These are phyloP conservation scores for Phalaenopsis aphrodite DNA, from an alignment of 106 monocot genomes.

Conservation along the genomic window DNA sequence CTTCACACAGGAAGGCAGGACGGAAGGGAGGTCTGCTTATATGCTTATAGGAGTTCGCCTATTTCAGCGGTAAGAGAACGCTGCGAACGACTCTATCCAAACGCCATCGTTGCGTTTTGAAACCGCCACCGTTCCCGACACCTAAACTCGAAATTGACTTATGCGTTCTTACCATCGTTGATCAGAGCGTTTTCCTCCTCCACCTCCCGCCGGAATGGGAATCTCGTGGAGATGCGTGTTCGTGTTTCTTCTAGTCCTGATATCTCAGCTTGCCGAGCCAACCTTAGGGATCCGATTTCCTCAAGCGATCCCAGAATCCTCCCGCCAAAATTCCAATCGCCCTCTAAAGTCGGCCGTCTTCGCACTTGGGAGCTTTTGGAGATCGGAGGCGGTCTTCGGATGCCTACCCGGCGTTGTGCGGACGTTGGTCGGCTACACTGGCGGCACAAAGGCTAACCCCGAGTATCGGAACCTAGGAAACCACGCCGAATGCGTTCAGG, in stretches of 20 bases:
- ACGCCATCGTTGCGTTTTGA: no score
- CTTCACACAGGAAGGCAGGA: no score
- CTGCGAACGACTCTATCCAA: no score
- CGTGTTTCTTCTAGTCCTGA: neutral
- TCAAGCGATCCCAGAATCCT: neutral
- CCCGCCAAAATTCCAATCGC: slow-evolving; percentile 6
- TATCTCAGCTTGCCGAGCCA: neutral
- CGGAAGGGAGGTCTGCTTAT: no score
- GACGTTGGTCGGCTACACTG: slow-evolving; percentile 76
- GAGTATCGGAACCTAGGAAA: slow-evolving; percentile 62
- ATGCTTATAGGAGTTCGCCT: no score
- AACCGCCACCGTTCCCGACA: no score
- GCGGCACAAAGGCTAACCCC: slow-evolving; percentile 68
- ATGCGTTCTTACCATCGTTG: no score
- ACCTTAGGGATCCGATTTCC: slow-evolving; percentile 5
- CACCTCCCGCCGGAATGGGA: neutral
- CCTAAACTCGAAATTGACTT: no score
- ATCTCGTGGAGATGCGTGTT: neutral
- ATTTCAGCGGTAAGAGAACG: no score
- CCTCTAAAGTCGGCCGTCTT: slow-evolving; percentile 54
- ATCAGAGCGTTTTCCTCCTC: neutral
- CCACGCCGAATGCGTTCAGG: slow-evolving; percentile 94
- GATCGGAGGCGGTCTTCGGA: slow-evolving; percentile 85
- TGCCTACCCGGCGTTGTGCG: slow-evolving; percentile 80
- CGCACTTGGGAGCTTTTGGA: slow-evolving; percentile 94